These are phyloP conservation scores for Warburgia ugandensis DNA, from an alignment of 164 flowering plant species.

Conservation along the genomic window DNA sequence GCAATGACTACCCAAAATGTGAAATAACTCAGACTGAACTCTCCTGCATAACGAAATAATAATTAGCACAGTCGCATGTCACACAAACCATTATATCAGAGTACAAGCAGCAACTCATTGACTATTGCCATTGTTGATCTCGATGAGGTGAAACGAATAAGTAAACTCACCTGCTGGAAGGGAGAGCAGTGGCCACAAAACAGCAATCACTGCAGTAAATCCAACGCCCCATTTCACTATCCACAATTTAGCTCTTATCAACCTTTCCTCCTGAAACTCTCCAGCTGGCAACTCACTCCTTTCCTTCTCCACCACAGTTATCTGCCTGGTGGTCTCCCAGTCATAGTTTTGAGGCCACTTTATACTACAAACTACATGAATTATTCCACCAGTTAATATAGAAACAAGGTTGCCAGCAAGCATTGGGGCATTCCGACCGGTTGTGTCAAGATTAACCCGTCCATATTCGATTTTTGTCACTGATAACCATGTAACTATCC, in stretches of 20 bases:
- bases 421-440: slow-evolving; percentile 94
- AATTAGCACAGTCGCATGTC: neutral
- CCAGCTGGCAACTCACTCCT: slow-evolving; percentile 47
- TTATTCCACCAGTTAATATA: slow-evolving; percentile 63
- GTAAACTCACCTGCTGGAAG: slow-evolving; percentile 68
- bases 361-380: slow-evolving; percentile 68
- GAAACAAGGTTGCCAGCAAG: slow-evolving; percentile 93
- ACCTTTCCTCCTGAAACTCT: slow-evolving; percentile 65
- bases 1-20: slow-evolving; percentile 91
- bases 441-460: slow-evolving; percentile 73
- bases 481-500: slow-evolving; percentile 65
- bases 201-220: slow-evolving; percentile 61
- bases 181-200: slow-evolving; percentile 82
- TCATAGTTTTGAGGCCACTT: slow-evolving; percentile 77
- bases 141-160: too few relatives aligned
- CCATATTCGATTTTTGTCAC: slow-evolving; percentile 69
- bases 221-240: slow-evolving; percentile 92
- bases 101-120: too few relatives aligned
- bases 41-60: slow-evolving; percentile 32
- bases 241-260: slow-evolving; percentile 65
- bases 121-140: too few relatives aligned
- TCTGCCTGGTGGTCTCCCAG: slow-evolving; percentile 77
- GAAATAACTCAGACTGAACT: slow-evolving; percentile 75
- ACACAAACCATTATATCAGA: neutral
- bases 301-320: slow-evolving; percentile 77